phyloP scores from a whole-genome alignment of 257 asterid genomes.

The Nicotiana paniculata region DNA sequence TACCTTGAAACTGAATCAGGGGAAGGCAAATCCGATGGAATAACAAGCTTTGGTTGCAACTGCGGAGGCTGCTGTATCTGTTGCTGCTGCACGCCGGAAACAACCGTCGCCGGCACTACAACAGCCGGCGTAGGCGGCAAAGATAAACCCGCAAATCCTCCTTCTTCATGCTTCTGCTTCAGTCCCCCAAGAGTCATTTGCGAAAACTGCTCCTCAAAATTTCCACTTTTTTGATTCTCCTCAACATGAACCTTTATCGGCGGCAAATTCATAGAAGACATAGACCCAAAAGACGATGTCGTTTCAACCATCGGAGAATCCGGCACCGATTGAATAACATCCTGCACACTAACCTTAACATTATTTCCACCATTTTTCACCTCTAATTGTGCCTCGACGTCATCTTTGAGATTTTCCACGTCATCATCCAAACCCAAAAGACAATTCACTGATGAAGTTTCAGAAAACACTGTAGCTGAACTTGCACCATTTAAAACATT shows the following conservation, averaged over 20 bases:
- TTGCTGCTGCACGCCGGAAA: constrained; percentile 1
- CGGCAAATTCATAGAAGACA: constrained; percentile 70
- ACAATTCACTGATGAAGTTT: constrained; percentile 68
- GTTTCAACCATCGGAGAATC: constrained; percentile 83
- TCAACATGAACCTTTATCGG: constrained; percentile 73
- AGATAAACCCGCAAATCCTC: constrained; percentile 21
- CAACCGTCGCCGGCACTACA: background rate
- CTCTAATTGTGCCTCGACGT: constrained; percentile 24
- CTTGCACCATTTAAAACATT: constrained; percentile 66
- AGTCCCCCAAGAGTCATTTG: constrained; percentile 43
- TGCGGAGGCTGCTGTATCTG: constrained; percentile 9
- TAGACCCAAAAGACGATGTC: constrained; percentile 81
- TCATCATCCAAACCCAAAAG: constrained; percentile 68
- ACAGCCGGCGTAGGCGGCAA: constrained; percentile 1
- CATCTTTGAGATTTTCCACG: constrained; percentile 28
- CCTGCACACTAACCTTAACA: constrained; percentile 33
- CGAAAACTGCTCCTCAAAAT: constrained; percentile 65
- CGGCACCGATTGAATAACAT: constrained; percentile 60
- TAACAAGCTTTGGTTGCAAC: background rate
- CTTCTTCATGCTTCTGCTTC: constrained; percentile 45
- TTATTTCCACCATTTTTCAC: constrained; percentile 27
- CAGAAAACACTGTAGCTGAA: constrained; percentile 45
- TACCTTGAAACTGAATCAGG: constrained; percentile 20
- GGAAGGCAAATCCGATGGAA: constrained; percentile 12
- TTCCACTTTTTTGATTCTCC: constrained; percentile 55